Evolutionary conservation across 345 rosid genomes (phyloP), one percentile per base, ranked within the genome.

Genomic region (Acer campestre): DNA sequence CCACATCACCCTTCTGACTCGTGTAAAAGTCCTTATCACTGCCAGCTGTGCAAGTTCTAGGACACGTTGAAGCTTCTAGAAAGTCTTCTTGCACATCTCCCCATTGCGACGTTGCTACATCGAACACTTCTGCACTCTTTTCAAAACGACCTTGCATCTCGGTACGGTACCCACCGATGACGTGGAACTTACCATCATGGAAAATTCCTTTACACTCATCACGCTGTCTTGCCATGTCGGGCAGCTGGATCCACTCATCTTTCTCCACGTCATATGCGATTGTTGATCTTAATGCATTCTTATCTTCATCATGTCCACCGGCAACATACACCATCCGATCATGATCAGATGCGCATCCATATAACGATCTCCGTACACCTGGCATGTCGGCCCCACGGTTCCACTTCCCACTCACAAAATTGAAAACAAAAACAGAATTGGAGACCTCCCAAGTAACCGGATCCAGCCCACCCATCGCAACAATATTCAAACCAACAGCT

Each of bases 401-500:
- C 99, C 99, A 95, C 25, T 40, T 79, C 13, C 82, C 89, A 1
- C 85, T 78, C 51, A 89, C 22, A 3, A 93, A 90, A 75, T 84
- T 82, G 61, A 85, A 92, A 14, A 90, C 80, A 27, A 74, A 87
- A 10, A 95, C 93, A 1, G 90, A 85, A 12, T 64, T 73, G 3
- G 86, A 82, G 16, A 84, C 83, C 79, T 88, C 90, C 91, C 91
- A 95, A 8, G 87, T 89, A 20, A 63, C 83, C 44, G 89, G 93
- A 74, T 93, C 89, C 76, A 92, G 71, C 86, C 99, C 99, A 10
- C 98, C 99, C 80, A 93, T 51, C 42, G 90, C 85, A n/a, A 93
- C 83, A 73, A 95, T 86, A 53, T 87, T 86, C 78, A 88, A 84
- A 42, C 97, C 95, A 27, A 85, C 87, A 0, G 89, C 79, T 0